phyloP scores from a whole-genome alignment of 148 eudicot genomes.

The Amaranthus palmeri region DNA sequence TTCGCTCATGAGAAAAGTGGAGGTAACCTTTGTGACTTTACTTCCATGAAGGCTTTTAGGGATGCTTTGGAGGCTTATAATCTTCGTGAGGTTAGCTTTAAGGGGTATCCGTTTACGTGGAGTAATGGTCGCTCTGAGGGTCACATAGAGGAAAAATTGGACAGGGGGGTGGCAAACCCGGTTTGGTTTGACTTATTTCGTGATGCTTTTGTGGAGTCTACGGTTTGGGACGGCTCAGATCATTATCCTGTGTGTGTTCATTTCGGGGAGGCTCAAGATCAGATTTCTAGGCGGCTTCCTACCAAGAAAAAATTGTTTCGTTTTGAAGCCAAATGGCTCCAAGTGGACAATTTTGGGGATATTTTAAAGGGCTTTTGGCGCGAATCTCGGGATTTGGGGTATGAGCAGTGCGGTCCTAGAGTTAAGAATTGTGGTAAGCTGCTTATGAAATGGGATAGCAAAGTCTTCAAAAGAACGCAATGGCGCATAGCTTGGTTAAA shows the following conservation, averaged over 20 bases:
- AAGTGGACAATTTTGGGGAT: background rate
- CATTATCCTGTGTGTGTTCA: background rate
- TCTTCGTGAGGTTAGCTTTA: background rate
- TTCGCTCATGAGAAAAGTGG: background rate
- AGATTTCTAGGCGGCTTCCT: too few species aligned
- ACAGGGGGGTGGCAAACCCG: background rate
- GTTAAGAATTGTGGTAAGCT: background rate
- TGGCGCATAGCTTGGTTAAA: too few species aligned
- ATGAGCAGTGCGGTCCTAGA: too few species aligned
- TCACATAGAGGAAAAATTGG: background rate
- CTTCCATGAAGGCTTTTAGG: background rate
- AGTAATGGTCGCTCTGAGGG: background rate
- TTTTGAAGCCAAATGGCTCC: background rate
- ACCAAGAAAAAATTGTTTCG: too few species aligned
- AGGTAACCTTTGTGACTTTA: background rate
- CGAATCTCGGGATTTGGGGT: too few species aligned
- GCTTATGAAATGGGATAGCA: background rate
- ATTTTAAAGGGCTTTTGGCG: background rate
- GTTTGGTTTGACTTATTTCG: background rate
- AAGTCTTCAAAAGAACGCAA: background rate
- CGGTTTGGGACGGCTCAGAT: background rate
- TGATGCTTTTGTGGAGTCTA: background rate
- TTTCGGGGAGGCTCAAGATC: too few species aligned
- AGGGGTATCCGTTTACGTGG: conserved; percentile 1
- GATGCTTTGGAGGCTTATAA: background rate